Conservation (phyloP, 1,139 yeast species). For the Blastobotrys aristatus region DNA sequence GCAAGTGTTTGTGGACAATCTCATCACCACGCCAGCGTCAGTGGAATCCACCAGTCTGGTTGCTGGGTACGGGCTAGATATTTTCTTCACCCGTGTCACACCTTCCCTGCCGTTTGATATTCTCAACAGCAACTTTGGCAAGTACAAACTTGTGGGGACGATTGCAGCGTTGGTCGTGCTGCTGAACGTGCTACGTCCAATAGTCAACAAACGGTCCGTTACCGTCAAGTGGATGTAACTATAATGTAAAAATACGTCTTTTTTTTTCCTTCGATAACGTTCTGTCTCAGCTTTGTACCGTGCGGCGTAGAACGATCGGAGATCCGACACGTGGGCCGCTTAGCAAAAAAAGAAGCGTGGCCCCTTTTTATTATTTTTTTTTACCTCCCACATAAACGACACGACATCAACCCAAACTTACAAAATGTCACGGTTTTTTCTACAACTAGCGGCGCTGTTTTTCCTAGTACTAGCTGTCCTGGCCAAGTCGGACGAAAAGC, state of each 20-base stretch:
- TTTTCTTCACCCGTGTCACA: conserved; percentile 69
- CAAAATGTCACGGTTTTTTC: not conserved
- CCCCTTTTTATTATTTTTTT: too few relatives aligned
- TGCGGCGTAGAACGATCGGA: not conserved
- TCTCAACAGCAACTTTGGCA: conserved; percentile 63
- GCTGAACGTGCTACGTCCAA: conserved; percentile 50
- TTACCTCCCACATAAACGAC: not conserved
- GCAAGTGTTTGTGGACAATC: conserved; percentile 28
- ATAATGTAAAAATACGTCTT: too few relatives aligned
- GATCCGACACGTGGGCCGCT: not conserved
- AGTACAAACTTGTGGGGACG: conserved; percentile 56
- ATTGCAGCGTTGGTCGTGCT: conserved; percentile 48
- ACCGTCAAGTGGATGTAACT: conserved; percentile 24
- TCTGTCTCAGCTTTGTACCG: not conserved
- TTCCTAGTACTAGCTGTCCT: not conserved
- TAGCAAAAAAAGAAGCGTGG: not conserved
- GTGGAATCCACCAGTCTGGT: conserved; percentile 78
- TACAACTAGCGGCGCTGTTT: not conserved
- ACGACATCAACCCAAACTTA: not conserved
- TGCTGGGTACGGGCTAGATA: conserved; percentile 59
- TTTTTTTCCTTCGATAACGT: too few relatives aligned
- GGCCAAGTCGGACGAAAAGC: conserved; percentile 18
- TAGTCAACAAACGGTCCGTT: conserved; percentile 44
- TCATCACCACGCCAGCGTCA: conserved; percentile 56
- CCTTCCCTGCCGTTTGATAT: conserved; percentile 86